A percentile compares a stretch with the other conserved stretches of the same genome.
These are phyloP conservation scores for Letharia columbiana DNA, from an alignment of 495 filamentous ascomycete genomes.

Conservation along the genomic window DNA sequence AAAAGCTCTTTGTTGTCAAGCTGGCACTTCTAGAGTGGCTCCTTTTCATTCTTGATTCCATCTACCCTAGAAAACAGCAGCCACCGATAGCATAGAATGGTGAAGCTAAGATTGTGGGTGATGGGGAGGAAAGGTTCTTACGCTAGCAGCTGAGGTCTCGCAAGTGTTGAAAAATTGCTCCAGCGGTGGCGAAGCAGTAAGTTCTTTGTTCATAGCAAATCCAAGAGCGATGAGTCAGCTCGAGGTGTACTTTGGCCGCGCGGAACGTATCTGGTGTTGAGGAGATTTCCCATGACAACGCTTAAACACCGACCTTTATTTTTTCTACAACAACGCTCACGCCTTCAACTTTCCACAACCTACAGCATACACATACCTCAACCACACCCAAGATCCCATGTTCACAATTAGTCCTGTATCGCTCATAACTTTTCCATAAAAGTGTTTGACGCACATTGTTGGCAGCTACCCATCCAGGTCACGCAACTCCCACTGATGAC, in stretches of 20 bases:
- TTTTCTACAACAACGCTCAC: background rate
- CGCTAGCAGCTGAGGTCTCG: too few relatives aligned
- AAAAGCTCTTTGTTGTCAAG: too few relatives aligned
- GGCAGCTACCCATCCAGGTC: background rate
- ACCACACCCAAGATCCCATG: background rate
- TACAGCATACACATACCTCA: background rate
- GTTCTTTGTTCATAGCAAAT: too few relatives aligned
- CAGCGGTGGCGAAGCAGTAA: too few relatives aligned
- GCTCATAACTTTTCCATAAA: background rate
- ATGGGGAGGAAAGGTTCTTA: too few relatives aligned
- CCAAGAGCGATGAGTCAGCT: background rate
- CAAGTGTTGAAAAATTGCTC: background rate
- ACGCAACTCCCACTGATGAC: background rate
- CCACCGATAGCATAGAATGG: too few relatives aligned
- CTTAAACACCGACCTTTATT: background rate
- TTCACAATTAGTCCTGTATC: background rate
- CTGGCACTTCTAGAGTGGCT: too few relatives aligned
- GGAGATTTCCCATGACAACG: background rate
- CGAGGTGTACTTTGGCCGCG: background rate
- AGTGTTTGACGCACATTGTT: background rate
- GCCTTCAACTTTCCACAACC: too few relatives aligned
- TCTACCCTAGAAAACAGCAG: too few relatives aligned
- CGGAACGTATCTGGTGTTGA: background rate
- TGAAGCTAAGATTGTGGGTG: too few relatives aligned
- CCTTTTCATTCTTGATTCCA: too few relatives aligned